Base-by-base conservation (phyloP, 2,329 filamentous ascomycete species). In the Metarhizium humberi region DNA sequence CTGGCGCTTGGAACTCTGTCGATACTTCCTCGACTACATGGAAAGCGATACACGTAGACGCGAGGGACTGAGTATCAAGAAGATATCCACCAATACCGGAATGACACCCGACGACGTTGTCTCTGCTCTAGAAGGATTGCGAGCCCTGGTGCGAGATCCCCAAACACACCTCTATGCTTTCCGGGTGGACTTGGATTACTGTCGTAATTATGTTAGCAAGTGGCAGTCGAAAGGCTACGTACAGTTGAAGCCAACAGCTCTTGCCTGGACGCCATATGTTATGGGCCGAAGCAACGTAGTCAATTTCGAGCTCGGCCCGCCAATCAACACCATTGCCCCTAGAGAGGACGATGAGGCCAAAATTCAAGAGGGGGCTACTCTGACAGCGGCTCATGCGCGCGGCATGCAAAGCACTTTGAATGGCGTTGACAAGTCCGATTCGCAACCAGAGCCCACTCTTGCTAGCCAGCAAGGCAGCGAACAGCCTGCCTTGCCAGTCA, bases 41-140 rank as follows among this genome's bases (percentile, higher is more conserved):
- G 63, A 67, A 8, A 58, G 58, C 2, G 65, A 60, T 1, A 60
- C 63, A n/a, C 58, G 67, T 52, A 64, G 62, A 54, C 74, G 72
- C 57, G 73, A 75, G 10, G 79, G 80, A 2, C 70, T 86, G 18
- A 86, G 82, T 59, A 78, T 86, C 62, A 78, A 78, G 59, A 76
- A 82, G 34, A 90, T 95, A 59, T 95, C 92, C 0, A 86, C 92
- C 61, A 86, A 90, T 57, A 97, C 92, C 0, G 94, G 94, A 11
- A 91, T 99, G 84, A 97, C 94, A 1, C 81, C 92, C 0, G 94
- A 99, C 71, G 94, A 99, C 70, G 92, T 97, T 57, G 88, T 99
- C 13, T 95, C 94, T 13, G 92, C 90, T 0, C 77, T 99, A 2
- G 94, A 99, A 72, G 91, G 90, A 0, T 75, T 99, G 11, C 86